These are phyloP conservation scores for Penicillium dipodomyicola DNA, from an alignment of 495 filamentous ascomycete species.

Conservation along the genomic window DNA sequence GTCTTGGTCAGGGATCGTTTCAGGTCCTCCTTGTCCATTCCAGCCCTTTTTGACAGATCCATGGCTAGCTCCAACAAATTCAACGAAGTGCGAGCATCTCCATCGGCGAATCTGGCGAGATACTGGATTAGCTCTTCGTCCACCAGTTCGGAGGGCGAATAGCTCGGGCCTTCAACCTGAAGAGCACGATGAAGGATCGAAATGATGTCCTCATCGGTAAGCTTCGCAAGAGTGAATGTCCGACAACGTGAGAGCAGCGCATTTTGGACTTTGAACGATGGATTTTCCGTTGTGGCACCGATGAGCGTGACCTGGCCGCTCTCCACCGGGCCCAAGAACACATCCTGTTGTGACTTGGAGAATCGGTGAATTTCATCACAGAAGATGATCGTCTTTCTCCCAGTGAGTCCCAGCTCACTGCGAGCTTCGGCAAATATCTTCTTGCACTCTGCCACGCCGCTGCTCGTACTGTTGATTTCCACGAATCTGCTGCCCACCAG, in stretches of 20 bases:
- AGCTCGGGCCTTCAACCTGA: conserved; percentile 54
- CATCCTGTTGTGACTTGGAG: conserved; percentile 90
- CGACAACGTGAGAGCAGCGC: conserved; percentile 86
- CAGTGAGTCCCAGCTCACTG: conserved; percentile 77
- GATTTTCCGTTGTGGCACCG: conserved; percentile 96
- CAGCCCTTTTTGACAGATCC: conserved; percentile 52
- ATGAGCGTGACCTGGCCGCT: conserved; percentile 87
- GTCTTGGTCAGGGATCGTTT: conserved; percentile 83
- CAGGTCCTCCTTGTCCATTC: conserved; percentile 61
- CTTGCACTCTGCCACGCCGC: conserved; percentile 90
- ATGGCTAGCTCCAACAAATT: conserved; percentile 90
- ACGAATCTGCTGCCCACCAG: conserved; percentile 80
- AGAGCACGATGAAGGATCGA: conserved; percentile 75
- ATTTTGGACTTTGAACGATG: conserved; percentile 88
- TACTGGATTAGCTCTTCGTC: conserved; percentile 76
- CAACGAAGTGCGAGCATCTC: conserved; percentile 87
- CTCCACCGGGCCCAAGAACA: conserved; percentile 91
- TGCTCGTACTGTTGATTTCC: conserved; percentile 92
- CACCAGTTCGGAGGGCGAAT: conserved; percentile 59
- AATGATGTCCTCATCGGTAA: conserved; percentile 67
- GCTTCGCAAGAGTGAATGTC: conserved; percentile 77
- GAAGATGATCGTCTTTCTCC: conserved; percentile 91
- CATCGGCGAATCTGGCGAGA: conserved; percentile 80
- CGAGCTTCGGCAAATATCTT: conserved; percentile 86
- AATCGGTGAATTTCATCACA: conserved; percentile 98